These are phyloP conservation scores for Citrus cavaleriei DNA, from an alignment of 345 rosid species.

Conservation along the genomic window DNA sequence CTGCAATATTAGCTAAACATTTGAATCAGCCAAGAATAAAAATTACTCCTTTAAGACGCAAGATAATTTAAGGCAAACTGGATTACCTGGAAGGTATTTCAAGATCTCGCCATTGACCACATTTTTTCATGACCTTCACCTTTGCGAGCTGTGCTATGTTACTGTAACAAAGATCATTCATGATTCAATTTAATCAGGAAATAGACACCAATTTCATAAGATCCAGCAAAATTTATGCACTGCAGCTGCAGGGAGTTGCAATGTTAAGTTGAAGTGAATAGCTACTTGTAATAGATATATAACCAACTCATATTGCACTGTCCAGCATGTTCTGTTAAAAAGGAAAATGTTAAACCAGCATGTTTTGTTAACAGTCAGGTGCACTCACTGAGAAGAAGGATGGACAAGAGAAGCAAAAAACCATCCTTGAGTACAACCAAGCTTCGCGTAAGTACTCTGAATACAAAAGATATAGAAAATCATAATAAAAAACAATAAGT, in stretches of 20 bases:
- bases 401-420: slow-evolving; percentile 71
- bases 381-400: slow-evolving; percentile 63
- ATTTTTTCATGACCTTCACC: slow-evolving; percentile 69
- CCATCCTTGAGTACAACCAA: slow-evolving; percentile 96
- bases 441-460: slow-evolving; percentile 83
- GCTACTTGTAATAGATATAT: neutral
- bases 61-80: neutral
- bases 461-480: neutral
- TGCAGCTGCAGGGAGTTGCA: neutral
- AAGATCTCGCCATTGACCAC: slow-evolving; percentile 72
- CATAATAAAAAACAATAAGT: neutral
- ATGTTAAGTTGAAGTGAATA: neutral
- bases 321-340: too few relatives aligned
- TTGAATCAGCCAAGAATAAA: neutral
- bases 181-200: slow-evolving; percentile 3
- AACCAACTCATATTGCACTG: neutral
- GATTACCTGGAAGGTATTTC: slow-evolving; percentile 57
- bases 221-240: neutral
- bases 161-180: slow-evolving; percentile 37
- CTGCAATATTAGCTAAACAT: neutral
- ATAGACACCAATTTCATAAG: neutral
- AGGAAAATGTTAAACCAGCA: neutral
- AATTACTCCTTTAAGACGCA: neutral
- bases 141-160: slow-evolving; percentile 83
- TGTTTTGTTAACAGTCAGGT: neutral